Conservation (phyloP, 805 yeast genomes). For the Sugiyamaella marilandica region DNA sequence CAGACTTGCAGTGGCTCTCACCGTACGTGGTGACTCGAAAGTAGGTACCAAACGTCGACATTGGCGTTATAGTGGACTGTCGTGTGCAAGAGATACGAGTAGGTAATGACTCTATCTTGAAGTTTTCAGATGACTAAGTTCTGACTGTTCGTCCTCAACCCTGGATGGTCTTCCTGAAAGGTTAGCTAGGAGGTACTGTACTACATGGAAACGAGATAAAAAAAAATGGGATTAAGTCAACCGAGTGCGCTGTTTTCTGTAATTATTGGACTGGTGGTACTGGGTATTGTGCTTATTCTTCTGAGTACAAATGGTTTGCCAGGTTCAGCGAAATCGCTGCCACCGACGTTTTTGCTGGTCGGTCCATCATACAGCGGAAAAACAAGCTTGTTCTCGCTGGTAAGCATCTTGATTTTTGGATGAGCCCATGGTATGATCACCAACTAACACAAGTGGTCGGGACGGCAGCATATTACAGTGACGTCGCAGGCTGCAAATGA, state of each 20-base stretch:
- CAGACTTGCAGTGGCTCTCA: slow-evolving; percentile 95
- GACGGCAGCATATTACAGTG: slow-evolving; percentile 37
- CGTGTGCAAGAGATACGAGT: not conserved
- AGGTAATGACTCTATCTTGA: not conserved
- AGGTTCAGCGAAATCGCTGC: slow-evolving; percentile 24
- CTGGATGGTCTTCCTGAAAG: too few relatives aligned
- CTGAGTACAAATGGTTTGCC: slow-evolving; percentile 1
- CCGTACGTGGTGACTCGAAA: slow-evolving; percentile 89
- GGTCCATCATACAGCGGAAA: slow-evolving; percentile 68
- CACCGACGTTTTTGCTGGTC: slow-evolving; percentile 56
- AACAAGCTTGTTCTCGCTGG: slow-evolving; percentile 46
- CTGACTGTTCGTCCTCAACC: not conserved
- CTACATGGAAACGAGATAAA: not conserved
- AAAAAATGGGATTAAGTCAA: not conserved
- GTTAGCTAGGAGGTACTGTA: too few relatives aligned
- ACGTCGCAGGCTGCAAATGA: slow-evolving; percentile 49
- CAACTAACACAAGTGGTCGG: slow-evolving; percentile 23
- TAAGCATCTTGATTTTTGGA: not conserved
- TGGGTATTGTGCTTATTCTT: slow-evolving; percentile 1
- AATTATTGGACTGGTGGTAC: slow-evolving; percentile 15
- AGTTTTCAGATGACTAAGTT: not conserved
- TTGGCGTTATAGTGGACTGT: slow-evolving; percentile 24
- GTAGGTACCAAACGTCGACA: slow-evolving; percentile 70
- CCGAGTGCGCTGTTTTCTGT: slow-evolving; percentile 7
- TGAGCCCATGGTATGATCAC: too few relatives aligned